These are phyloP conservation scores for Dictyostelium firmibasis DNA, from an alignment of 78 protist species.

Conservation along the genomic window DNA sequence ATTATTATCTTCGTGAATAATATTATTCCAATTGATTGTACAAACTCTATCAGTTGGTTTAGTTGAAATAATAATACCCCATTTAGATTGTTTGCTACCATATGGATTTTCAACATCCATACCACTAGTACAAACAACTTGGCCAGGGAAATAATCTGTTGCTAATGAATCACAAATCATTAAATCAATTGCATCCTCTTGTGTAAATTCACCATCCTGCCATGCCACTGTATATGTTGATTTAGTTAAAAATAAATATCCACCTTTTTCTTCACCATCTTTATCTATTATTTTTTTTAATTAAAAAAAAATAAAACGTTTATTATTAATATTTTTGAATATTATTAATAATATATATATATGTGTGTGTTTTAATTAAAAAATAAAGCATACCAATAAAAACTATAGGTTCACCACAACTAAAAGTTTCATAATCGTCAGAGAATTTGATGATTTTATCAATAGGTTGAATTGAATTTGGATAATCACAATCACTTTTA, in stretches of 20 bases:
- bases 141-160: slow-evolving; percentile 74
- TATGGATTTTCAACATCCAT: not conserved
- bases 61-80: slow-evolving; percentile 33
- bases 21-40: slow-evolving; percentile 39
- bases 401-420: slow-evolving; percentile 7
- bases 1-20: not conserved
- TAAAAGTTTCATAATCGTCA: not conserved
- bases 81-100: not conserved
- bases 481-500: not conserved
- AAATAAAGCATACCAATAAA: not conserved
- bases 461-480: not conserved
- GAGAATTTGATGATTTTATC: not conserved
- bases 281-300: slow-evolving; percentile 2
- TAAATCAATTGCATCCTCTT: not conserved
- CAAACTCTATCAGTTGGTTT: slow-evolving; percentile 34
- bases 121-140: slow-evolving; percentile 5
- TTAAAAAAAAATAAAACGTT: not conserved
- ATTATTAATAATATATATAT: not conserved
- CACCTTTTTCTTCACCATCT: slow-evolving; percentile 29
- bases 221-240: slow-evolving; percentile 5
- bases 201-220: slow-evolving; percentile 64
- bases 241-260: slow-evolving; percentile 17
- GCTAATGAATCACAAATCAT: slow-evolving; percentile 7
- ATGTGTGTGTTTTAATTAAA: no score
- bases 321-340: no score